Evolutionary conservation across 169 alveolate species (phyloP), one percentile per base, ranked within the genome.

Genomic region (Plasmodium coatneyi): DNA sequence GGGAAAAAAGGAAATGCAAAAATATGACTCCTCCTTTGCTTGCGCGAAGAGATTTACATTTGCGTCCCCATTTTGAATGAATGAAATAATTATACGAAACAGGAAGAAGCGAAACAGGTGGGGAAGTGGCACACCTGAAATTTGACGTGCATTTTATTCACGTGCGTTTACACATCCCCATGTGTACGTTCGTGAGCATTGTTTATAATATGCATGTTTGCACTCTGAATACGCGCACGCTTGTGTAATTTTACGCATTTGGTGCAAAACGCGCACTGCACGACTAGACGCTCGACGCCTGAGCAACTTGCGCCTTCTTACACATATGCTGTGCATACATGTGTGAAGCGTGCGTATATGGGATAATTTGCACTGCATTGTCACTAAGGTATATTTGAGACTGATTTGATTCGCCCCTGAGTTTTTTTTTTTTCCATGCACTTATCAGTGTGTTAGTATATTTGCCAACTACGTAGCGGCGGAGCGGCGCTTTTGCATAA

Each of bases 301-400:
- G 76, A 66, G 76, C 76, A 19, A 66, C 76, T 41, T 25, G 36
- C 41, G 36, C 76, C 36, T 34, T 39, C 32, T 76, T 76, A 76
- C 83, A 76, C 60, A 76, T 76, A 76, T 76, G 32, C 36, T 32
- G 43, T 76, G 60, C 60, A 32, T 76, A 76, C 83, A 76, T 76
- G 43, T 76, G 60, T 76, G 60, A 76, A 41, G 60, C 83, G 43
- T n/a, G 49, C 83, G 43, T 60, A 30, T 7, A 10, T 76, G 39
- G 14, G 39, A 28, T 22, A 66, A 22, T 66, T 66, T 34, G 36
- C 32, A 34, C 34, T 32, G n/a, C 25, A 71, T 71, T 83, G 80
- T 71, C 78, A 34, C 36, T 39, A 74, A 84, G 28, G 60, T 84
- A 52, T 49, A 84, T 49, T 84, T 84, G 93, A 46, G 80, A 84